Conservation (phyloP, 306 rosid species). For the Purshia tridentata region DNA sequence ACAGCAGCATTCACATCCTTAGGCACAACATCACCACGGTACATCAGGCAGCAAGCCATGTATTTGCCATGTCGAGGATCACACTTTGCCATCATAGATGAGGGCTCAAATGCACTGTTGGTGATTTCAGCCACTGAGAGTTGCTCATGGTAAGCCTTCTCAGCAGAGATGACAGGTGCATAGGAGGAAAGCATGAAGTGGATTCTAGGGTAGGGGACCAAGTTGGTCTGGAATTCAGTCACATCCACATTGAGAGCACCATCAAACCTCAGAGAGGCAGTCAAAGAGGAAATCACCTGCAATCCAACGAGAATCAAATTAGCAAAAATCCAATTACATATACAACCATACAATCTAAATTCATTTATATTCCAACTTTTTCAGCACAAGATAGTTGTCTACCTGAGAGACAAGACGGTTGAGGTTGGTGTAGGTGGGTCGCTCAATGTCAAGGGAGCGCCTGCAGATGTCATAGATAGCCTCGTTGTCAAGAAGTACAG, state of each 20-base stretch:
- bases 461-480: slow-evolving; percentile 90
- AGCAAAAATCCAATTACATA: not conserved
- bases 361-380: not conserved
- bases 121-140: slow-evolving; percentile 91
- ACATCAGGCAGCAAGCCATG: slow-evolving; percentile 96
- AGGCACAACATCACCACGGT: slow-evolving; percentile 95
- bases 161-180: slow-evolving; percentile 88
- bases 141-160: slow-evolving; percentile 85
- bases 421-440: slow-evolving; percentile 93
- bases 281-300: slow-evolving; percentile 83
- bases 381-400: not conserved
- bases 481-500: slow-evolving; percentile 87
- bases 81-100: slow-evolving; percentile 97
- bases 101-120: slow-evolving; percentile 91
- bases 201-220: slow-evolving; percentile 92
- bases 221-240: slow-evolving; percentile 87
- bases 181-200: slow-evolving; percentile 97
- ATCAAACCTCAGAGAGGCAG: slow-evolving; percentile 86
- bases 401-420: slow-evolving; percentile 94
- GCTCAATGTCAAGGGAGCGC: slow-evolving; percentile 90
- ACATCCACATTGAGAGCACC: slow-evolving; percentile 91
- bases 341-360: not conserved
- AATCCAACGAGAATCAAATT: not conserved
- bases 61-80: slow-evolving; percentile 95
- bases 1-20: slow-evolving; percentile 93